Percentiles rank a stretch among this genome's conserved stretches.
These are phyloP conservation scores for Kandelia obovata DNA, from an alignment of 345 rosid species.

Conservation along the genomic window DNA sequence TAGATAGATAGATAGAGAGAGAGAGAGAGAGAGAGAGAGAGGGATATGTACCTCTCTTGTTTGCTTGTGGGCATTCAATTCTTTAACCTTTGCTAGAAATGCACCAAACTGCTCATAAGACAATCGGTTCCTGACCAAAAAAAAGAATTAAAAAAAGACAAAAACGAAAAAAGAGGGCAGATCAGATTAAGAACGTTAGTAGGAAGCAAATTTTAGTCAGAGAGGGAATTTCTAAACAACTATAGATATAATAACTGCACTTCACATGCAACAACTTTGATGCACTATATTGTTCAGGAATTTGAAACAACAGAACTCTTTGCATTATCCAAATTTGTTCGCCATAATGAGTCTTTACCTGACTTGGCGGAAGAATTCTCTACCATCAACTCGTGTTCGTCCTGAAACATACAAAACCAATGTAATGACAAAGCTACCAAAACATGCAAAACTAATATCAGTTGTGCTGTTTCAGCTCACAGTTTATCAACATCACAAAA, in stretches of 20 bases:
- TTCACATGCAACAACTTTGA: neutral
- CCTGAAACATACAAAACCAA: conserved; percentile 40
- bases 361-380: conserved; percentile 95
- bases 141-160: neutral
- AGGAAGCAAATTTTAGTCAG: neutral
- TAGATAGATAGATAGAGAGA: neutral
- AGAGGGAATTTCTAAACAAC: too few relatives aligned
- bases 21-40: neutral
- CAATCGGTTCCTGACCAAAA: conserved; percentile 55
- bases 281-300: neutral
- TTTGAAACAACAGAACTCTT: neutral
- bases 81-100: conserved; percentile 89
- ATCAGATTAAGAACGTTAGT: neutral
- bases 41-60: conserved; percentile 59
- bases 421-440: neutral
- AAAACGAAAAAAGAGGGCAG: neutral
- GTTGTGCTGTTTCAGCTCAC: neutral
- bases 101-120: conserved; percentile 92
- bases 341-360: conserved; percentile 43
- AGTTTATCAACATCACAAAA: neutral
- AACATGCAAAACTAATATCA: neutral
- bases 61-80: conserved; percentile 86
- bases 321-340: neutral
- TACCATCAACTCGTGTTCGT: conserved; percentile 83
- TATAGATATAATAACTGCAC: too few relatives aligned